Conservation (phyloP, 169 alveolate genomes). For the Plasmodium fragile region DNA sequence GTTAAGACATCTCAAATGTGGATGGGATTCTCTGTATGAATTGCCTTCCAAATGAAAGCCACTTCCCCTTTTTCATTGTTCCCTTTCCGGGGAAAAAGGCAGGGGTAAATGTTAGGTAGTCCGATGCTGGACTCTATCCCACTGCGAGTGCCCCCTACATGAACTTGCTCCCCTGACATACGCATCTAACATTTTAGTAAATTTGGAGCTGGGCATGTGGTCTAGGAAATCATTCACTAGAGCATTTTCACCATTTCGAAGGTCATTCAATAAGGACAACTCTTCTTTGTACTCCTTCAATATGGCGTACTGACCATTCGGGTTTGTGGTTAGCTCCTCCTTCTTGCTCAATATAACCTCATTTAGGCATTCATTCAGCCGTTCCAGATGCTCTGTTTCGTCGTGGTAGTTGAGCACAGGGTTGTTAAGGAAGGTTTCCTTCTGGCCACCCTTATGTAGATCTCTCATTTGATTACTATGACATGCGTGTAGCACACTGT, state of each 20-base stretch:
- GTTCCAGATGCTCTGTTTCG: slow-evolving; percentile 30
- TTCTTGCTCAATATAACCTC: neutral
- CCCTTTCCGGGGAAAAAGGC: neutral
- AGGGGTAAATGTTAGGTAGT: neutral
- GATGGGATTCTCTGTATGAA: neutral
- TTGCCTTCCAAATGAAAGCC: neutral
- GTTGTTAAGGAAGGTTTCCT: neutral
- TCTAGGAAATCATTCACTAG: slow-evolving; percentile 22
- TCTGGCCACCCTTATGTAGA: neutral
- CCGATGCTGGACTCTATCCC: neutral
- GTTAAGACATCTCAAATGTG: neutral
- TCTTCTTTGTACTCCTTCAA: slow-evolving; percentile 46
- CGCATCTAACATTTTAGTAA: slow-evolving; percentile 3
- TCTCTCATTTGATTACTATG: neutral
- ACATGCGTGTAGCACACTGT: neutral
- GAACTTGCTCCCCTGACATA: neutral
- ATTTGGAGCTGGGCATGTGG: slow-evolving; percentile 14
- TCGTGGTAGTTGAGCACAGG: neutral
- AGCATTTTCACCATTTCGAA: slow-evolving; percentile 16
- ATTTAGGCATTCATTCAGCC: slow-evolving; percentile 28
- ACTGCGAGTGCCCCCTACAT: neutral
- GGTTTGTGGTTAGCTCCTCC: neutral
- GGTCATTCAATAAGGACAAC: slow-evolving; percentile 39
- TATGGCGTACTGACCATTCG: slow-evolving; percentile 13
- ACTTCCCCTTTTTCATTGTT: neutral